Base-by-base conservation (phyloP, 441 rosid species). In the Metrosideros polymorpha region DNA sequence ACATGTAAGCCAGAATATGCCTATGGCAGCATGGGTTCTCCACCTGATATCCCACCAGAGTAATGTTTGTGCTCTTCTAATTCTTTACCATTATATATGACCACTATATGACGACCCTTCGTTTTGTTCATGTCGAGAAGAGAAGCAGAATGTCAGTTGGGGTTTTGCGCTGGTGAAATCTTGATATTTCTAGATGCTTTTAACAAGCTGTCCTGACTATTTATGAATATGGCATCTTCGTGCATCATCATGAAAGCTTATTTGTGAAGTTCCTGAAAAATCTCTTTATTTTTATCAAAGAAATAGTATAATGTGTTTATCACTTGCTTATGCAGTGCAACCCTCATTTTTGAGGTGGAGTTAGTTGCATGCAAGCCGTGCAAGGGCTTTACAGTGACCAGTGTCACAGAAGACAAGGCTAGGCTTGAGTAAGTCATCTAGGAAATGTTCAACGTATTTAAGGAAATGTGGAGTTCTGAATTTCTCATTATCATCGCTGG, bases 1-100 rank as follows among this genome's bases (percentile, higher is more conserved):
- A 94, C 94, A 76, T 98, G 99, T 93, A 96, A 95, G 91, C 97
- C 99, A 50, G 99, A 96, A 53, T 95, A 96, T 91, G 99, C 98
- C 52, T 96, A 95, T 85, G 98, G 99, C 56, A 90, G 92, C 82
- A 92, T 92, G n/a, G 99, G 98, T 47, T 95, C 98, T 87, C 95
- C 98, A 71, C 98, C 99, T 0, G 98, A 95, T 85, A 92, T 98
- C 87, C 99, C 99, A 82, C 93, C 99, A 4, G 86, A 92, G 99
- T 96, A 95, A 87, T 89, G 10, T 30, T 82, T 77, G 7, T 59
- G 52, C 50, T 84, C 71, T 49, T 24, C 53, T 18, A 71, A 39
- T 39, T 71, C 29, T 71, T 71, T 39, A 39, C n/a, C 9, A 4
- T 71, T 22, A 39, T 6, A 71, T 24, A 39, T 24, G 22, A 22